Conservation (phyloP, 1,284 basidiomycete species). For the Sphagnurus paluster region DNA sequence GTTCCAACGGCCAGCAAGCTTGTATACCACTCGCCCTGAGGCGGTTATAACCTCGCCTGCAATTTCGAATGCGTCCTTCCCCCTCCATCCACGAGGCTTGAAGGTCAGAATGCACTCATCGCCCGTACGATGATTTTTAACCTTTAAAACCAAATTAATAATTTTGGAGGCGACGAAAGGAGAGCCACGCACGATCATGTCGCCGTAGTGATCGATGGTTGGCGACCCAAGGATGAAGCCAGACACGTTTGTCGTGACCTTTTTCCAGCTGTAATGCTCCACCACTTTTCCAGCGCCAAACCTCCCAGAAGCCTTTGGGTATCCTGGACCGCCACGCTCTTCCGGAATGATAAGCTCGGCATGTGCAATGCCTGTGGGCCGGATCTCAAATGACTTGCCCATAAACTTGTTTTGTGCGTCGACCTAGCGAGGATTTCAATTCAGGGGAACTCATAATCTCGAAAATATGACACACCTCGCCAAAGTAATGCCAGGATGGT, state of each 20-base stretch:
- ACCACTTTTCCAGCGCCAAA: slow-evolving; percentile 53
- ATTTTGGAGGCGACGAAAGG: not conserved
- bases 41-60: slow-evolving; percentile 80
- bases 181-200: slow-evolving; percentile 77
- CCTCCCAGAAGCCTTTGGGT: slow-evolving; percentile 51
- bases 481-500: slow-evolving; percentile 89
- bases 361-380: slow-evolving; percentile 93
- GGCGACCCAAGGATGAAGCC: slow-evolving; percentile 94
- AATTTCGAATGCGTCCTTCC: slow-evolving; percentile 91
- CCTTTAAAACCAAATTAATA: slow-evolving; percentile 36
- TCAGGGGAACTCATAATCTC: not conserved
- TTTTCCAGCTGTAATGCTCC: slow-evolving; percentile 94
- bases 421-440: slow-evolving; percentile 46
- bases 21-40: slow-evolving; percentile 71
- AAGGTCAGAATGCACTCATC: slow-evolving; percentile 91
- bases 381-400: slow-evolving; percentile 96
- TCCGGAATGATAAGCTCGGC: slow-evolving; percentile 80
- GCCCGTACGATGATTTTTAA: slow-evolving; percentile 92
- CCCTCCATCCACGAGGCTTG: slow-evolving; percentile 95
- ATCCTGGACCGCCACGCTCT: slow-evolving; percentile 52
- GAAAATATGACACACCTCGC: slow-evolving; percentile 57
- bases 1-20: slow-evolving; percentile 96
- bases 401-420: slow-evolving; percentile 94
- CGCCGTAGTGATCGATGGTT: slow-evolving; percentile 96
- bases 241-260: slow-evolving; percentile 91